Conservation (phyloP, 306 rosid genomes). For the Fragaria vesca region DNA sequence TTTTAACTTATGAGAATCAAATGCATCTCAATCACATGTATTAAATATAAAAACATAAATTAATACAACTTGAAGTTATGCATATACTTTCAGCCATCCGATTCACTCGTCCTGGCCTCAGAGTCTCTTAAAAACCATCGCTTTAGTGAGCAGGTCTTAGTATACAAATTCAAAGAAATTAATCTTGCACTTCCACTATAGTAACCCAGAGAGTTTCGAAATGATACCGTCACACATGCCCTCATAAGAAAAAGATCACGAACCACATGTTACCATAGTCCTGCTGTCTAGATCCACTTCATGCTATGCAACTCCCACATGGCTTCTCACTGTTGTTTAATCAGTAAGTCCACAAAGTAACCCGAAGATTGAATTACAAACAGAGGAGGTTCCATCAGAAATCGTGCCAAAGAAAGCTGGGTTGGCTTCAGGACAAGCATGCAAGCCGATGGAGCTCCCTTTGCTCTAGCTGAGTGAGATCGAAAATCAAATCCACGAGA, state of each 20-base stretch:
- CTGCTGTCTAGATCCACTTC: constrained; percentile 1
- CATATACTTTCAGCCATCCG: too few relatives aligned
- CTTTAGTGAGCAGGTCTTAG: too few relatives aligned
- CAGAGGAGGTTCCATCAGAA: constrained; percentile 15
- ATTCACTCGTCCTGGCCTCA: too few relatives aligned
- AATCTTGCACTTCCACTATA: neutral
- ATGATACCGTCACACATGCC: neutral
- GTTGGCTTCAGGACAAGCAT: constrained; percentile 16
- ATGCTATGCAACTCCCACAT: constrained; percentile 16
- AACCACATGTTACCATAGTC: constrained; percentile 11
- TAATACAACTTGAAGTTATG: too few relatives aligned
- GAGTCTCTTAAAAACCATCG: too few relatives aligned
- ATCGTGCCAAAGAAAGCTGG: constrained; percentile 17
- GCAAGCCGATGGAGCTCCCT: constrained; percentile 20
- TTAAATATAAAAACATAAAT: too few relatives aligned
- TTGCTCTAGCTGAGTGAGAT: neutral
- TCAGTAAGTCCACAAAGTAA: neutral
- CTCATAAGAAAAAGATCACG: neutral
- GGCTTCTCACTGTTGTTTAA: constrained; percentile 6
- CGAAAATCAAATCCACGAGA: neutral
- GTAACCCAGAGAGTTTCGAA: neutral
- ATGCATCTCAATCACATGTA: too few relatives aligned
- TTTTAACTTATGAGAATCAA: too few relatives aligned
- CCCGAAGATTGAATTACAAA: neutral
- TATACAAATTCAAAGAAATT: neutral